phyloP scores from a whole-genome alignment of 2,329 filamentous ascomycete species.

The Pseudohalonectria lignicola region DNA sequence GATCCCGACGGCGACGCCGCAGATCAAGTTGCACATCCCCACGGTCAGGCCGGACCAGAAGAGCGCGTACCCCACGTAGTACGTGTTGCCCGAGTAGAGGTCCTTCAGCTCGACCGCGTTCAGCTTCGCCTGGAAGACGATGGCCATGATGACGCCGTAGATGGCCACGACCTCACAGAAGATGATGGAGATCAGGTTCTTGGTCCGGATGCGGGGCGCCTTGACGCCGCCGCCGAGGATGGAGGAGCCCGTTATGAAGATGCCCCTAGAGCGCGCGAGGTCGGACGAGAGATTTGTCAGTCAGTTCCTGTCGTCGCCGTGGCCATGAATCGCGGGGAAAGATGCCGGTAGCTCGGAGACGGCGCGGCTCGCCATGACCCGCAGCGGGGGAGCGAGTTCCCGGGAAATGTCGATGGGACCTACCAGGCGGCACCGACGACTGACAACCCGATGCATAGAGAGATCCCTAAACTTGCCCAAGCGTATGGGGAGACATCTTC shows the following conservation, averaged over 20 bases:
- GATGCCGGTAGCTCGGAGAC: too few species aligned
- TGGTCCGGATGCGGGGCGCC: slow-evolving; percentile 93
- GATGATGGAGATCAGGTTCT: slow-evolving; percentile 99
- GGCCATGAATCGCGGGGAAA: too few species aligned
- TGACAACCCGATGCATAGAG: slow-evolving; percentile 88
- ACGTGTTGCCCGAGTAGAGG: slow-evolving; percentile 65
- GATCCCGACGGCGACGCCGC: slow-evolving; percentile 93
- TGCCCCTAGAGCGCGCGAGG: slow-evolving; percentile 58
- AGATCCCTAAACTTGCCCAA: slow-evolving; percentile 86
- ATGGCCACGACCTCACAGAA: slow-evolving; percentile 99
- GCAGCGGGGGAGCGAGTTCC: too few species aligned
- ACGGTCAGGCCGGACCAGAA: slow-evolving; percentile 96
- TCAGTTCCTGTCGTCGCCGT: too few species aligned
- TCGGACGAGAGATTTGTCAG: background rate
- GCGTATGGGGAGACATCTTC: slow-evolving; percentile 89
- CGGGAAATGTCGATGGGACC: too few species aligned
- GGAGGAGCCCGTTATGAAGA: slow-evolving; percentile 95
- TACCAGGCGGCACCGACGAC: slow-evolving; percentile 98
- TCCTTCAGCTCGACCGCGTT: slow-evolving; percentile 51
- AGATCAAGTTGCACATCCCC: slow-evolving; percentile 90
- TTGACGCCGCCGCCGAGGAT: slow-evolving; percentile 95
- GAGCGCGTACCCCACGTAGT: slow-evolving; percentile 89
- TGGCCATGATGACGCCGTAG: slow-evolving; percentile 99
- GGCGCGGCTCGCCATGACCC: too few species aligned
- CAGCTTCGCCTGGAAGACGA: slow-evolving; percentile 91